Evolutionary conservation across 768 basidiomycete species (phyloP).

Genomic region (Tremella fuciformis): DNA sequence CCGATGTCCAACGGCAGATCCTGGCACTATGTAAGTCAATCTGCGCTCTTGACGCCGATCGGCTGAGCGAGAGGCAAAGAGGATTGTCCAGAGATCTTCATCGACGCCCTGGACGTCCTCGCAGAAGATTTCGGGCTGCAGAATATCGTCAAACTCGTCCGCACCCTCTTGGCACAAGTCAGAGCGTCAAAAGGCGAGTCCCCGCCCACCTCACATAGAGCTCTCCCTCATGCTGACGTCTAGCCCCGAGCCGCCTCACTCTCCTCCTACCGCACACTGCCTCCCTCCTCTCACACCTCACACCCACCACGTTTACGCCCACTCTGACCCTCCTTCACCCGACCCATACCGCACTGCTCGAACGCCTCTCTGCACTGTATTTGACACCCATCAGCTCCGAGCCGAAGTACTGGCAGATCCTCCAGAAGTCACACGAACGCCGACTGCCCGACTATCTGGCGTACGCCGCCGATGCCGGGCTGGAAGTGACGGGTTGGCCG

Average conservation of each 20-base stretch:
- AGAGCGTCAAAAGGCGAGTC: constrained; percentile 35
- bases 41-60: neutral
- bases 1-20: constrained; percentile 11
- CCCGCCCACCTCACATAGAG: neutral
- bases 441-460: constrained; percentile 55
- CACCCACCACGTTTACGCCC: constrained; percentile 31
- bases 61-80: neutral
- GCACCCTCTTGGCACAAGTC: constrained; percentile 23
- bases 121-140: constrained; percentile 40
- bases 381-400: constrained; percentile 68
- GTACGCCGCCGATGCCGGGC: constrained; percentile 19
- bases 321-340: constrained; percentile 51
- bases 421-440: constrained; percentile 64
- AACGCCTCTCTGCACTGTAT: constrained; percentile 67
- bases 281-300: constrained; percentile 24
- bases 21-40: constrained; percentile 22
- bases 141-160: constrained; percentile 23
- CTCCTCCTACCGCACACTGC: constrained; percentile 34
- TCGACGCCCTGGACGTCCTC: constrained; percentile 43
- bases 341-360: constrained; percentile 68
- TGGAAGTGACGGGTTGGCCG: constrained; percentile 28
- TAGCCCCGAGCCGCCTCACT: constrained; percentile 42
- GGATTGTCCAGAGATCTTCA: constrained; percentile 36
- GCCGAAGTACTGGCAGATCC: constrained; percentile 75
- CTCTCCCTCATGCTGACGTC: neutral